Conservation (phyloP, 805 yeast genomes). For the Starmerella bacillaris region DNA sequence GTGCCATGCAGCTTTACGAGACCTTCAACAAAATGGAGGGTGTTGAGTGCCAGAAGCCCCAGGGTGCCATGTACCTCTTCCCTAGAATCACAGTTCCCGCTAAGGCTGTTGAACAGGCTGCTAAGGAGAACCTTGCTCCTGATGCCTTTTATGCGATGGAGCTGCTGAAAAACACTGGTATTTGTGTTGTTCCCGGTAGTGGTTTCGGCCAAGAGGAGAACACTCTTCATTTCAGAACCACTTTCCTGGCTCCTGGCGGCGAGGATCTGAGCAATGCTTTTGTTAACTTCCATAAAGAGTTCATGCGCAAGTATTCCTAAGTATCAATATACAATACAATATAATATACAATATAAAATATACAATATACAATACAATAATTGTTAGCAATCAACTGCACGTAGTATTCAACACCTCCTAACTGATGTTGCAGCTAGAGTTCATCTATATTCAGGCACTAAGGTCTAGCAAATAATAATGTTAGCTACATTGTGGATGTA, state of each 20-base stretch:
- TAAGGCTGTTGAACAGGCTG: slow-evolving; percentile 45
- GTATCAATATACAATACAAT: too few species aligned
- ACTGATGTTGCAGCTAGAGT: too few species aligned
- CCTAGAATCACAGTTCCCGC: slow-evolving; percentile 56
- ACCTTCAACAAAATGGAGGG: slow-evolving; percentile 69
- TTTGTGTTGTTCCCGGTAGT: slow-evolving; percentile 92
- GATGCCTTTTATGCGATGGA: slow-evolving; percentile 83
- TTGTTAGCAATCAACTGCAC: too few species aligned
- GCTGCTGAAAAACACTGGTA: slow-evolving; percentile 72
- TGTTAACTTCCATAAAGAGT: slow-evolving; percentile 58
- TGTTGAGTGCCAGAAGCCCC: slow-evolving; percentile 69
- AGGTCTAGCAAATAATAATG: too few species aligned
- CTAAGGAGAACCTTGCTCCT: slow-evolving; percentile 35
- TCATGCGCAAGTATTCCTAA: slow-evolving; percentile 36
- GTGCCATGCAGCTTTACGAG: slow-evolving; percentile 47
- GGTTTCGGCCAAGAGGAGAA: slow-evolving; percentile 90
- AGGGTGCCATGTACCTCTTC: slow-evolving; percentile 96
- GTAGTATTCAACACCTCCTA: too few species aligned
- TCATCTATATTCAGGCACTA: too few species aligned
- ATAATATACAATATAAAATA: too few species aligned
- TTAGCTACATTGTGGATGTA: too few species aligned
- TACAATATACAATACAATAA: too few species aligned
- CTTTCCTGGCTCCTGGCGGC: slow-evolving; percentile 84
- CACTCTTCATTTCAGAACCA: slow-evolving; percentile 85
- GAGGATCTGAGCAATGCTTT: slow-evolving; percentile 69